Base-by-base conservation (phyloP, 1,284 basidiomycete species). In the Bjerkandera adusta region DNA sequence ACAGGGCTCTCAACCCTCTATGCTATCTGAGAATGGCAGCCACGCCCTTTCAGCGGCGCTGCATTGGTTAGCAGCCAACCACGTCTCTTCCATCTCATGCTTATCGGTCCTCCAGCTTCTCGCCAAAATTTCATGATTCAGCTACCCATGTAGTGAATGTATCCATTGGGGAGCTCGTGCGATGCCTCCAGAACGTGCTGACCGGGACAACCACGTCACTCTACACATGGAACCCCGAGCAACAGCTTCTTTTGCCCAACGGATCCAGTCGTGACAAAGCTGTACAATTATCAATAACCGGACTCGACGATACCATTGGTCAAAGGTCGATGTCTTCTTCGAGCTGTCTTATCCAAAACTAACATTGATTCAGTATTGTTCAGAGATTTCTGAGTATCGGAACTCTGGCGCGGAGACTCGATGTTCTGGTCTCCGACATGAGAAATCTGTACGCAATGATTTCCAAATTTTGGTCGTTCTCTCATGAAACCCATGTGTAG, bases 181-280 rank as follows among this genome's bases (percentile, higher is more conserved):
- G 62, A 15, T 76, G 73, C 3, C 68, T 90, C 18, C 71, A 71
- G 46, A 68, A 72, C 59, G 76, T 74, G 3, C 67, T 83, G 6
- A 67, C 81, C 22, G 87, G 87, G 22, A 73, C 75, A 4, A 83
- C 87, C 1, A 89, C 88, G 8, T 55, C 68, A 3, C 63, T 85
- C 25, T 76, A 84, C 57, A 63, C 64, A 5, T 90, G 87, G 87
- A 72, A 87, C 57, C 32, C 62, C 2, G 30, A 27, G 1, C 58
- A 58, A 4, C 78, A 86, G 52, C 67, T 60, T 13, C 87, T 90
- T 55, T 55, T 72, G 1, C 68, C 72, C 45, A 48, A 57, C 13
- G 61, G 56, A 7, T 53, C 64, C 2, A 55, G 51, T 5, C 55
- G 64, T 25, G 67, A 57, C 11, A 60, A 62, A 32, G 54, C 3